These are phyloP conservation scores for Penicillium antarcticum DNA, from an alignment of 495 filamentous ascomycete genomes.

Conservation along the genomic window DNA sequence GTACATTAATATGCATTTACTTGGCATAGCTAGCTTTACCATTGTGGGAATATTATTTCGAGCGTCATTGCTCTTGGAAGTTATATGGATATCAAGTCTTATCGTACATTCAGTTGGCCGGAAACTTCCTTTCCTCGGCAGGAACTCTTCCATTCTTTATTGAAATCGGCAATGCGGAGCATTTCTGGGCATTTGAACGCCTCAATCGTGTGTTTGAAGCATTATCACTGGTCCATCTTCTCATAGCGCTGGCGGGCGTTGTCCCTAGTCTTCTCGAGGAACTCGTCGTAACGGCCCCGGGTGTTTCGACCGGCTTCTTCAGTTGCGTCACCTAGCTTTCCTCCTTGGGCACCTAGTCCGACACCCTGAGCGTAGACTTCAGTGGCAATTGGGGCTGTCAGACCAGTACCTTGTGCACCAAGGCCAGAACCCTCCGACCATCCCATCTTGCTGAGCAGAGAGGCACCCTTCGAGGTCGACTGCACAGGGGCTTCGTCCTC, in stretches of 20 bases:
- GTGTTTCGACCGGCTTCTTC: conserved; percentile 77
- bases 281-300: conserved; percentile 64
- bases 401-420: conserved; percentile 74
- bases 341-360: conserved; percentile 78
- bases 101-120: not conserved
- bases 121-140: too few relatives aligned
- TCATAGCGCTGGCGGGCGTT: conserved; percentile 78
- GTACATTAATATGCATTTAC: conserved; percentile 15
- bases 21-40: not conserved
- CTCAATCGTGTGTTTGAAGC: too few relatives aligned
- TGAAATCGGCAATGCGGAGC: too few relatives aligned
- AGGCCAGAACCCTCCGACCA: conserved; percentile 79
- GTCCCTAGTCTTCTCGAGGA: conserved; percentile 74
- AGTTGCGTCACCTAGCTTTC: conserved; percentile 78
- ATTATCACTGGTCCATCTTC: conserved; percentile 41
- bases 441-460: conserved; percentile 86
- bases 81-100: not conserved
- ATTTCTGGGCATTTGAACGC: too few relatives aligned
- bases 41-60: not conserved
- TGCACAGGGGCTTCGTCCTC: conserved; percentile 41
- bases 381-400: conserved; percentile 71
- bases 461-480: conserved; percentile 71
- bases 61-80: not conserved
- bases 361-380: conserved; percentile 80
- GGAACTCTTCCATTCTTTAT: too few relatives aligned